A percentile compares a stretch with the other conserved stretches of the same genome.
Conservation (phyloP, 208 protist genomes). For the Entamoeba nuttalli region DNA sequence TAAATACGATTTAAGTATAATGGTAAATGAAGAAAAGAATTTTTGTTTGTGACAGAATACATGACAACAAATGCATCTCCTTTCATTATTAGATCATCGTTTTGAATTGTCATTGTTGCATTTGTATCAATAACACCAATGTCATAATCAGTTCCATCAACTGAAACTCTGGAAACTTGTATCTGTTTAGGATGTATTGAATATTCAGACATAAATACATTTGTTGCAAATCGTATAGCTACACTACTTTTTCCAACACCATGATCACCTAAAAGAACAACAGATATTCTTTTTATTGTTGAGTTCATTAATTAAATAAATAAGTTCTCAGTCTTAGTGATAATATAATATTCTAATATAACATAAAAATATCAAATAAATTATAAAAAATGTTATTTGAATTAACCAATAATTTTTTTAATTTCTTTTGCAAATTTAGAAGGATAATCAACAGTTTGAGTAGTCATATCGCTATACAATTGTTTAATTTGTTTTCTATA, state of each 20-base stretch:
- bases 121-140: background rate
- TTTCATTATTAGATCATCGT: background rate
- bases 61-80: background rate
- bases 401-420: no score
- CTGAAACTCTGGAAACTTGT: background rate
- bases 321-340: no score
- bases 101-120: background rate
- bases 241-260: background rate
- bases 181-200: background rate
- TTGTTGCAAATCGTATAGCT: background rate
- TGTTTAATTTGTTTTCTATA: no score
- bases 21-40: background rate
- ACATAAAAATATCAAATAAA: no score
- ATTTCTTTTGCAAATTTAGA: no score
- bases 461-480: no score
- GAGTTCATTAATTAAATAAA: no score
- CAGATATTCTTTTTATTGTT: background rate
- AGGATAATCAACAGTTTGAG: no score
- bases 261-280: background rate
- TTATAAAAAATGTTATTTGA: no score
- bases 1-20: background rate
- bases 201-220: background rate
- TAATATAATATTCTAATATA: no score
- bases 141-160: background rate
- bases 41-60: background rate